phyloP scores from a whole-genome alignment of 176 grass and related monocot genomes.

The Chrysopogon serrulatus region DNA sequence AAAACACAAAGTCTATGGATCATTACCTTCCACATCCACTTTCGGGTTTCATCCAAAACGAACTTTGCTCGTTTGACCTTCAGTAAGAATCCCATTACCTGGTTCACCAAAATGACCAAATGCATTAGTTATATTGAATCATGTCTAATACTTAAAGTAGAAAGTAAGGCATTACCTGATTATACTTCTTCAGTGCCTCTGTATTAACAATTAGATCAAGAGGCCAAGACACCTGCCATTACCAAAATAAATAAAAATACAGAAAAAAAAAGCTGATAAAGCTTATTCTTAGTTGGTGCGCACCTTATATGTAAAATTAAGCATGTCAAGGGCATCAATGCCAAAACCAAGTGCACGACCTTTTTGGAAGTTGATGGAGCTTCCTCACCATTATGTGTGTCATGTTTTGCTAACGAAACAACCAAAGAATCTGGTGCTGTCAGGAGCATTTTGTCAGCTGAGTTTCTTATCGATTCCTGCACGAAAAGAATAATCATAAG shows the following conservation, averaged over 20 bases:
- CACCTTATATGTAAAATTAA: slow-evolving; percentile 96
- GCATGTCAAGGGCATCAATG: slow-evolving; percentile 84
- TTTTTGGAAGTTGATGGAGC: slow-evolving; percentile 42
- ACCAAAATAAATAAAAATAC: slow-evolving; percentile 26
- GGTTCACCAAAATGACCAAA: slow-evolving; percentile 9
- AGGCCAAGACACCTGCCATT: slow-evolving; percentile 88
- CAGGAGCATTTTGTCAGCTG: slow-evolving; percentile 74
- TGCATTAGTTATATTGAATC: not conserved
- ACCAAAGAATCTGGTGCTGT: slow-evolving; percentile 83
- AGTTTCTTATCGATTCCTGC: slow-evolving; percentile 96
- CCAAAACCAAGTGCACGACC: slow-evolving; percentile 61
- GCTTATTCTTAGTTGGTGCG: slow-evolving; percentile 12
- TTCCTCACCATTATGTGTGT: slow-evolving; percentile 37
- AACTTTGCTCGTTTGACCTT: slow-evolving; percentile 97
- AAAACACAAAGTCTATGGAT: not conserved
- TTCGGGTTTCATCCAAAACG: slow-evolving; percentile 83
- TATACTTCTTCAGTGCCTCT: slow-evolving; percentile 90
- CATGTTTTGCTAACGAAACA: slow-evolving; percentile 58
- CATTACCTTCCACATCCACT: slow-evolving; percentile 95
- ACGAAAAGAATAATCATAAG: slow-evolving; percentile 26
- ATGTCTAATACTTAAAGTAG: not conserved
- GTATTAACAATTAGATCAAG: slow-evolving; percentile 87
- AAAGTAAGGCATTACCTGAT: slow-evolving; percentile 60
- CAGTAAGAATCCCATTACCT: slow-evolving; percentile 98
- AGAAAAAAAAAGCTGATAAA: slow-evolving; percentile 19